Base-by-base conservation (phyloP, 441 rosid species). In the Aleurites moluccanus region DNA sequence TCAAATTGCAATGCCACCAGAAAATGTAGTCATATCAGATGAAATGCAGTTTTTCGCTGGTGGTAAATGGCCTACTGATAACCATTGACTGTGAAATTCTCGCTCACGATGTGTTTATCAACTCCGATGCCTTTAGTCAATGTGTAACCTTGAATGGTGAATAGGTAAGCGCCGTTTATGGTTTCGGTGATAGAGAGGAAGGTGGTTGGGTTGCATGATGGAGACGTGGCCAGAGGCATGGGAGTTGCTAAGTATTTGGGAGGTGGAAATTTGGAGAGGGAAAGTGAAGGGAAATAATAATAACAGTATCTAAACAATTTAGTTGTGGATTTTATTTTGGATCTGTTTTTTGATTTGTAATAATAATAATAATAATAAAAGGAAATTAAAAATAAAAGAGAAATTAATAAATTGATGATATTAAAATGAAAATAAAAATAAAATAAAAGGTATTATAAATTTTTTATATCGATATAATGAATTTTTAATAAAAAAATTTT, bases 71-170 rank as follows among this genome's bases (percentile, higher is more conserved):
- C 94, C 96, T 98, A 94, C 73, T 92, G 92, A 73, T 88, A 92
- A 0, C 91, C 96, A 0, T 92, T 96, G 47, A 94, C 89, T 65
- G 89, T 79, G 89, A 94, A 92, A 59, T 83, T 90, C 65, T 94
- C 97, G 89, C 93, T 89, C 49, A 98, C 97, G 75, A 94, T 92
- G 89, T 94, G 95, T 74, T 91, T 91, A 3, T 94, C 94, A 59
- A 91, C 82, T 63, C 98, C 98, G 75, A 94, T 90, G 73, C 96
- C 96, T 80, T 94, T 94, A 35, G 98, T 92, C n/a, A 94, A 77
- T 4, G 98, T 89, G 80, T 91, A 94, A 4, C 98, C 98, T 67
- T 88, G 88, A 76, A 94, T 91, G 21, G 86, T 88, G 87, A 94
- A 94, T 15, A 77, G 85, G 83, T 94, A 94, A 21, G 98, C 92